Percentiles rank a stretch among this genome's conserved stretches.
phyloP scores from a whole-genome alignment of 2,329 filamentous ascomycete genomes.

The Blastomyces emzantsi region DNA sequence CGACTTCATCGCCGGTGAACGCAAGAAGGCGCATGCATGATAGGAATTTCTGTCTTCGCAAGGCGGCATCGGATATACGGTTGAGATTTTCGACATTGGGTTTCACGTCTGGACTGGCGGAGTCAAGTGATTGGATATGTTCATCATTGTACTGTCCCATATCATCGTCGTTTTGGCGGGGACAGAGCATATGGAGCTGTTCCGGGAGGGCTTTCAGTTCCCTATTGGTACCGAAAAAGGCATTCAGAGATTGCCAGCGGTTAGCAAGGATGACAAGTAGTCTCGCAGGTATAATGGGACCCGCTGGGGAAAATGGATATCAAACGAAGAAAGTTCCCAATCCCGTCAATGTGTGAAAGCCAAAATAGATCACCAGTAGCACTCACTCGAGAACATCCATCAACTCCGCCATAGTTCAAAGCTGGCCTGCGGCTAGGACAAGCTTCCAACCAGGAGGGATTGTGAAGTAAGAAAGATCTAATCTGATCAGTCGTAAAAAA shows the following conservation, averaged over 20 bases:
- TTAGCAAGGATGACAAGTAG: background rate
- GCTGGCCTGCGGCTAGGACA: background rate
- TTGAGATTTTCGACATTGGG: conserved; percentile 23
- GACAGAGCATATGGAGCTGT: conserved; percentile 58
- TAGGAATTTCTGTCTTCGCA: conserved; percentile 54
- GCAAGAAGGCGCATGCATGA: conserved; percentile 61
- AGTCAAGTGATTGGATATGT: background rate
- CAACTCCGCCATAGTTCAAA: conserved; percentile 29
- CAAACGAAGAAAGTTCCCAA: conserved; percentile 1
- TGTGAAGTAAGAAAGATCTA: background rate
- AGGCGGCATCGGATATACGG: conserved; percentile 47
- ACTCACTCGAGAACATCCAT: conserved; percentile 36
- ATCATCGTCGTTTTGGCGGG: conserved; percentile 55
- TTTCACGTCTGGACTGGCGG: conserved; percentile 41
- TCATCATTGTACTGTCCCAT: conserved; percentile 51
- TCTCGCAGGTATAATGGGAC: background rate
- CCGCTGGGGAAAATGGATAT: background rate
- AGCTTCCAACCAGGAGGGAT: background rate
- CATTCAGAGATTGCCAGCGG: conserved; percentile 1
- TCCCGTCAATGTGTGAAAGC: background rate
- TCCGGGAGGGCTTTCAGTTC: conserved; percentile 38
- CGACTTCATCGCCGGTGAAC: conserved; percentile 52
- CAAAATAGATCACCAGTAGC: background rate
- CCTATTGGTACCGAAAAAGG: conserved; percentile 19
- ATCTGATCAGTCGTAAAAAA: background rate